Evolutionary conservation across 2,329 filamentous ascomycete species (phyloP).

Genomic region (Dactylella cylindrospora): DNA sequence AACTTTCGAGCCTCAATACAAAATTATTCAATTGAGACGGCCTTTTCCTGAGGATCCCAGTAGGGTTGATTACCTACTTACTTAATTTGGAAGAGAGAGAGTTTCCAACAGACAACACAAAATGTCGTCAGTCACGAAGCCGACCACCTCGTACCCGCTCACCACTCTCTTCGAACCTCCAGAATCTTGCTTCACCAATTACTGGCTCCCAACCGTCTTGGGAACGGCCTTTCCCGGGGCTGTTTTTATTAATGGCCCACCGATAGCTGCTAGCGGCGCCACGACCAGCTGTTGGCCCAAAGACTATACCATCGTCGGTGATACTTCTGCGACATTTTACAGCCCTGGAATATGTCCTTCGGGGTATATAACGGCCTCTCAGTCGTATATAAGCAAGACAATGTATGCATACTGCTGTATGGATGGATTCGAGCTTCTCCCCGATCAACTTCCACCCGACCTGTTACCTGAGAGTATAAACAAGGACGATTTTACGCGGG

Average conservation of each 20-base stretch:
- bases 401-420: conserved; percentile 35
- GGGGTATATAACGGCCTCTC: conserved; percentile 11
- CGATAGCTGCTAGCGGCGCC: not conserved
- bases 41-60: no score
- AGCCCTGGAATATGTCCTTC: conserved; percentile 33
- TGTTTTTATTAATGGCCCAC: conserved; percentile 17
- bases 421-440: conserved; percentile 11
- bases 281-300: conserved; percentile 19
- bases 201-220: conserved; percentile 5
- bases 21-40: no score
- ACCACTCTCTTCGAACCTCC: conserved; percentile 32
- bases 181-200: conserved; percentile 10
- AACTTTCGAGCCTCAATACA: no score
- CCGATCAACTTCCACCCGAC: not conserved
- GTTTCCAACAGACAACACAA: no score
- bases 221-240: not conserved
- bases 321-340: conserved; percentile 9
- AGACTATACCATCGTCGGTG: not conserved
- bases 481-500: conserved; percentile 1
- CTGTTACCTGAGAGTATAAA: conserved; percentile 1
- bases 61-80: no score
- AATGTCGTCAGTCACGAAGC: no score
- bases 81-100: no score
- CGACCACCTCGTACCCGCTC: conserved; percentile 23
- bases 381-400: conserved; percentile 26